These are phyloP conservation scores for Fusarium duplospermum DNA, from an alignment of 2,329 filamentous ascomycete genomes.

Conservation along the genomic window DNA sequence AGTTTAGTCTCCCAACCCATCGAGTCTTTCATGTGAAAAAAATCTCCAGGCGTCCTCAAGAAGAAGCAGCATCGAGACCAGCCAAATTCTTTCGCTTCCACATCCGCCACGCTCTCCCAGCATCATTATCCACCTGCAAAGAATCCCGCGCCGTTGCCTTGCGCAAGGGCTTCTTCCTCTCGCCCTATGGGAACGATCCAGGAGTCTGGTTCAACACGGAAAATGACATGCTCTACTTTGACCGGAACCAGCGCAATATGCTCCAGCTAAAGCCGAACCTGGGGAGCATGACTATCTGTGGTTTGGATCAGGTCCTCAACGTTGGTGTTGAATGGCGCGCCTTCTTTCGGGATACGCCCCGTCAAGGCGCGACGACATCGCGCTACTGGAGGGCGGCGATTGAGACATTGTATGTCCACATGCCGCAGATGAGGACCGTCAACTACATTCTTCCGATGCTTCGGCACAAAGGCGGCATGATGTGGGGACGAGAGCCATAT, in stretches of 20 bases:
- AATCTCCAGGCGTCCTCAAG: background rate
- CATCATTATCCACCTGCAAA: constrained; percentile 36
- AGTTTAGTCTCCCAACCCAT: constrained; percentile 40
- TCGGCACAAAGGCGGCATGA: constrained; percentile 42
- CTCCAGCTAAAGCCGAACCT: constrained; percentile 26
- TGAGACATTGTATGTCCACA: constrained; percentile 34
- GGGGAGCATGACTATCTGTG: constrained; percentile 19
- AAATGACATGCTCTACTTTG: constrained; percentile 46
- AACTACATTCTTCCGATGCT: constrained; percentile 44
- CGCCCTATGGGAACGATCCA: constrained; percentile 7
- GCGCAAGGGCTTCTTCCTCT: constrained; percentile 43
- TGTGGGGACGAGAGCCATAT: constrained; percentile 45
- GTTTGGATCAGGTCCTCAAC: constrained; percentile 43
- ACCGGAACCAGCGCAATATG: constrained; percentile 40
- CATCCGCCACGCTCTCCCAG: constrained; percentile 35
- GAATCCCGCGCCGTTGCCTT: constrained; percentile 45
- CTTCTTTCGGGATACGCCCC: constrained; percentile 44
- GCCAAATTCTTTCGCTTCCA: constrained; percentile 35
- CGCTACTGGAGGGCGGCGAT: constrained; percentile 38
- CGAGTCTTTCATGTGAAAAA: constrained; percentile 47
- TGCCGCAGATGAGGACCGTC: constrained; percentile 40
- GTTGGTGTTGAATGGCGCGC: constrained; percentile 47
- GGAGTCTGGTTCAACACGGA: constrained; percentile 44
- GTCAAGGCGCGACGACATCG: constrained; percentile 35
- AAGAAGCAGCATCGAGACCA: background rate